phyloP scores from a whole-genome alignment of 2,329 filamentous ascomycete species.

The Aureobasidium namibiae region DNA sequence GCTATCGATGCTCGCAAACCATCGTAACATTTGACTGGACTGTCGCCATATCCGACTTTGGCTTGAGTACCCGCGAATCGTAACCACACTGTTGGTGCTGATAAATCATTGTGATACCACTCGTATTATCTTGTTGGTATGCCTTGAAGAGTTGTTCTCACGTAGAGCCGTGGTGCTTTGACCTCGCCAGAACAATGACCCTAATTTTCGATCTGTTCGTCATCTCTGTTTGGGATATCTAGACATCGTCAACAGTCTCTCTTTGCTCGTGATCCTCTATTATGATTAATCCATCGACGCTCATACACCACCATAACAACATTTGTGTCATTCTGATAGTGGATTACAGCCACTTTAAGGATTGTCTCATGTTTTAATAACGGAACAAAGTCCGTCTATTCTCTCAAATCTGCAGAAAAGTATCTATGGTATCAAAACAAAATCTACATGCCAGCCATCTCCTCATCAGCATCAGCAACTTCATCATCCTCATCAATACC shows the following conservation, averaged over 20 bases:
- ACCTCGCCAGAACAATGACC: too few species aligned
- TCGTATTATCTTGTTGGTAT: too few species aligned
- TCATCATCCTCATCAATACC: conserved; percentile 30
- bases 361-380: background rate
- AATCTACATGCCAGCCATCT: conserved; percentile 20
- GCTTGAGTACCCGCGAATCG: too few species aligned
- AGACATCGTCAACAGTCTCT: background rate
- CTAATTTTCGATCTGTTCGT: background rate
- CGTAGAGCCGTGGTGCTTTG: too few species aligned
- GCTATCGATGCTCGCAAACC: too few species aligned
- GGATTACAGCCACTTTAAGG: background rate
- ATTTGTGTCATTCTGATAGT: background rate
- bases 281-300: background rate
- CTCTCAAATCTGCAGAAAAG: background rate
- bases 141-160: too few species aligned
- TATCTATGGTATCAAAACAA: conserved; percentile 5
- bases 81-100: too few species aligned
- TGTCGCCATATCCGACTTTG: too few species aligned
- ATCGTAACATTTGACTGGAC: too few species aligned
- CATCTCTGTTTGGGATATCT: background rate
- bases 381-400: background rate
- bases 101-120: too few species aligned
- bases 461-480: conserved; percentile 25
- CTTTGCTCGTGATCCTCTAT: too few species aligned
- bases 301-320: background rate